Conservation (phyloP, 2,329 filamentous ascomycete species). For the Scorias spongiosa region DNA sequence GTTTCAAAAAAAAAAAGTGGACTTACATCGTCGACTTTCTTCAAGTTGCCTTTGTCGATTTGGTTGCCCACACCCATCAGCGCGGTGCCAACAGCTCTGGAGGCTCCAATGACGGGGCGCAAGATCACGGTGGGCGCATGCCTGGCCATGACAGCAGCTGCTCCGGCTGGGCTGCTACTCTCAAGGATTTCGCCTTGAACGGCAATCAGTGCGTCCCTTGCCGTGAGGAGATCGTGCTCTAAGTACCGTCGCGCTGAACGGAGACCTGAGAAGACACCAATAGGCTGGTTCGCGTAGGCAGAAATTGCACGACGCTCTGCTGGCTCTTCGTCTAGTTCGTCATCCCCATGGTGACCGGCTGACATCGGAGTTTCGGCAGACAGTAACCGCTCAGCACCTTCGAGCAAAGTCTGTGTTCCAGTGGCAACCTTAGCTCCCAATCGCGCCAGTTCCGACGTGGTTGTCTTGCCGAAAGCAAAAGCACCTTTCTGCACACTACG, state of each 20-base stretch:
- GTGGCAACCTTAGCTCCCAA: conserved; percentile 88
- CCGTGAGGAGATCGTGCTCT: conserved; percentile 71
- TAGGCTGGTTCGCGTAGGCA: conserved; percentile 85
- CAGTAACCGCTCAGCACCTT: conserved; percentile 73
- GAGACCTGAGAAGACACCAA: conserved; percentile 74
- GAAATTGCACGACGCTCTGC: conserved; percentile 68
- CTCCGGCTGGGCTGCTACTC: conserved; percentile 64
- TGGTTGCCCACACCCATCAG: conserved; percentile 85
- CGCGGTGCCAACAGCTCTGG: conserved; percentile 75
- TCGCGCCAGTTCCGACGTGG: conserved; percentile 85
- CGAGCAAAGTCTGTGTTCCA: conserved; percentile 83
- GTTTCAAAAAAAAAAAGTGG: background rate
- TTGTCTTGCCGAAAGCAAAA: conserved; percentile 78
- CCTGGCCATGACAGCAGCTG: conserved; percentile 60
- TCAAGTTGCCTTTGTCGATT: conserved; percentile 66
- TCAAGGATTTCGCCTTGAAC: conserved; percentile 87
- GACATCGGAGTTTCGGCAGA: conserved; percentile 5
- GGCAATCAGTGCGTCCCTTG: conserved; percentile 83
- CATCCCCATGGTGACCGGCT: conserved; percentile 33
- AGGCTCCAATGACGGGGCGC: conserved; percentile 76
- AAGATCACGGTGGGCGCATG: conserved; percentile 88
- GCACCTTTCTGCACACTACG: conserved; percentile 87
- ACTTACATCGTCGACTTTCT: conserved; percentile 80
- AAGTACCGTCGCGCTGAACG: conserved; percentile 69
- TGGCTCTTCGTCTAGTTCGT: conserved; percentile 48